Evolutionary conservation across 176 grass and related monocot genomes (phyloP).

Genomic region (Zoysia pacifica): DNA sequence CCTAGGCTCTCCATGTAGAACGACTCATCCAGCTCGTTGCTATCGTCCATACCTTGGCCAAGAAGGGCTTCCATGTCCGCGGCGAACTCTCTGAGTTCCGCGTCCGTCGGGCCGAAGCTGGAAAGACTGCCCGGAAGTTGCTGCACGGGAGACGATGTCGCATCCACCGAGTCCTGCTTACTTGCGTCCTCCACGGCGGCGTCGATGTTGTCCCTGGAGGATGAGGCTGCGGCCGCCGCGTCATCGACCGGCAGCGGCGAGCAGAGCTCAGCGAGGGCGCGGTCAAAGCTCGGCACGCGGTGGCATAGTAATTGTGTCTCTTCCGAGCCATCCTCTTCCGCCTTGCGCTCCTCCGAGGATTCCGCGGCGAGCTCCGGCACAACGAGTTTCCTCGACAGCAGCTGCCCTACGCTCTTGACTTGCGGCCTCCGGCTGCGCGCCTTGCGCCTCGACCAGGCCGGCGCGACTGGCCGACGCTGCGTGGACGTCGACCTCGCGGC

Average conservation of each 20-base stretch:
- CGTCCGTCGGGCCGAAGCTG: constrained; percentile 62
- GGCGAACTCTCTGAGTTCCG: constrained; percentile 81
- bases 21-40: constrained; percentile 48
- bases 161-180: background rate
- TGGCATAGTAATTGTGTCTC: constrained; percentile 69
- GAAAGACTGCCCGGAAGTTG: constrained; percentile 38
- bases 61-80: constrained; percentile 92
- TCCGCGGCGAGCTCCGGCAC: constrained; percentile 55
- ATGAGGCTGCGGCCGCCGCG: background rate
- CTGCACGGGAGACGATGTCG: constrained; percentile 48
- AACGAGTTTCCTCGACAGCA: constrained; percentile 40
- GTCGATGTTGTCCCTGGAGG: constrained; percentile 22
- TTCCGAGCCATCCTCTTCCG: constrained; percentile 40
- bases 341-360: constrained; percentile 55
- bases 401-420: constrained; percentile 45
- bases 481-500: too few species aligned
- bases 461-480: constrained; percentile 18
- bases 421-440: constrained; percentile 62
- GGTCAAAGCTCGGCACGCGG: constrained; percentile 68
- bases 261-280: constrained; percentile 63
- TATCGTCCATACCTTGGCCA: constrained; percentile 43
- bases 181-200: constrained; percentile 19
- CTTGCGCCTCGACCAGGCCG: constrained; percentile 74
- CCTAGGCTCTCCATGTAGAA: constrained; percentile 76
- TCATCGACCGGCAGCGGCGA: constrained; percentile 53